phyloP scores from a whole-genome alignment of 1,139 yeast genomes.

The Diutina scorzettiae region DNA sequence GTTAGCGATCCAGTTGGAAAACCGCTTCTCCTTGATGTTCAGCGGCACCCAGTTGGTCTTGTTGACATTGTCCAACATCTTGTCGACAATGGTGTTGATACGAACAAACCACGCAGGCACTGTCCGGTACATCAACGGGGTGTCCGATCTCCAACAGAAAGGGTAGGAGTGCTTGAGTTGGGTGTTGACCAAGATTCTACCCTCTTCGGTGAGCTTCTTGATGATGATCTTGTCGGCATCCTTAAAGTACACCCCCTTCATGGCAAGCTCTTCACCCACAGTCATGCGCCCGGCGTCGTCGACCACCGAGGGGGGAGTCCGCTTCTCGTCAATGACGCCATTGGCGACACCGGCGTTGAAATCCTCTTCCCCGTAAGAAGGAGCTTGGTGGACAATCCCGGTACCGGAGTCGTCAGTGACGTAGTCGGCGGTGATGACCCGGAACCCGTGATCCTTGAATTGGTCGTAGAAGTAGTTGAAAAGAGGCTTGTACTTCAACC shows the following conservation, averaged over 20 bases:
- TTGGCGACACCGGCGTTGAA: slow-evolving; percentile 65
- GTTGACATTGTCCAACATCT: slow-evolving; percentile 78
- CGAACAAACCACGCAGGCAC: slow-evolving; percentile 99
- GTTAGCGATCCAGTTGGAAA: slow-evolving; percentile 93
- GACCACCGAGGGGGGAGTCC: slow-evolving; percentile 82
- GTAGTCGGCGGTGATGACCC: slow-evolving; percentile 69
- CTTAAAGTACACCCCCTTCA: slow-evolving; percentile 78
- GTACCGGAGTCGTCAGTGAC: slow-evolving; percentile 96
- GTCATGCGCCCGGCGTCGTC: slow-evolving; percentile 88
- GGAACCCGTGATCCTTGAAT: slow-evolving; percentile 68
- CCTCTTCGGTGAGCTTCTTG: slow-evolving; percentile 67
- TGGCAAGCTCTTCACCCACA: slow-evolving; percentile 49
- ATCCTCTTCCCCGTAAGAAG: slow-evolving; percentile 99
- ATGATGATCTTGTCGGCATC: slow-evolving; percentile 91
- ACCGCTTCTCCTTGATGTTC: slow-evolving; percentile 84
- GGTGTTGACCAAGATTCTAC: slow-evolving; percentile 60
- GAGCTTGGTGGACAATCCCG: slow-evolving; percentile 97
- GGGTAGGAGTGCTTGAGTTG: slow-evolving; percentile 96
- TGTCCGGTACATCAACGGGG: slow-evolving; percentile 89
- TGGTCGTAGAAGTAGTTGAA: slow-evolving; percentile 70
- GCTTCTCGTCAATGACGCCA: slow-evolving; percentile 61
- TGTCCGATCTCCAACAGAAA: slow-evolving; percentile 99
- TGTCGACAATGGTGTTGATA: slow-evolving; percentile 73
- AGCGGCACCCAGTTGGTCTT: slow-evolving; percentile 92
- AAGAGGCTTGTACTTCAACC: slow-evolving; percentile 69